A percentile compares a stretch with the other conserved stretches of the same genome.
phyloP scores from a whole-genome alignment of 75 land plant species.

The Chamaecyparis obtusa region DNA sequence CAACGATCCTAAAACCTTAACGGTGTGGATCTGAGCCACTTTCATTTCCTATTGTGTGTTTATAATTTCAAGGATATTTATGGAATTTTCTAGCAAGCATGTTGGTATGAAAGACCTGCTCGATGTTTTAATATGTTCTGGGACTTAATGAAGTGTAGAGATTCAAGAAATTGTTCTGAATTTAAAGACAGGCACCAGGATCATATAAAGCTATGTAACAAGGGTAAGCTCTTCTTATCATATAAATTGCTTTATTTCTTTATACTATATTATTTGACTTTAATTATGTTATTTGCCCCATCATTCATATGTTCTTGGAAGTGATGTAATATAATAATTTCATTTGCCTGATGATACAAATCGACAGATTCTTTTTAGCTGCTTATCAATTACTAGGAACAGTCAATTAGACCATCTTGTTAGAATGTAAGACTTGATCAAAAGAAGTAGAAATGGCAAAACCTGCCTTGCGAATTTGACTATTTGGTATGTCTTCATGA shows the following conservation, averaged over 20 bases:
- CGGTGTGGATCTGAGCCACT: background rate
- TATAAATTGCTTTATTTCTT: background rate
- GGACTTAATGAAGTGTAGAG: background rate
- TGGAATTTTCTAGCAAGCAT: background rate
- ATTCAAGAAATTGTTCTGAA: background rate
- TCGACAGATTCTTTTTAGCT: background rate
- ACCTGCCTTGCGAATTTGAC: conserved; percentile 90
- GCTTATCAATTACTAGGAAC: background rate
- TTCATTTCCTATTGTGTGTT: background rate
- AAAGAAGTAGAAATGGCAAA: background rate
- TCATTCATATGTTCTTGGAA: background rate
- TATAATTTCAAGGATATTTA: background rate
- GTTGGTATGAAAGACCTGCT: background rate
- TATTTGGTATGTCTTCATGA: conserved; percentile 86
- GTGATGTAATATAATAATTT: background rate
- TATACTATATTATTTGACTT: background rate
- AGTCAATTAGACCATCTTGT: background rate
- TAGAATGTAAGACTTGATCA: background rate
- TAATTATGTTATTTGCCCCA: background rate
- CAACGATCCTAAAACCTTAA: too few relatives aligned
- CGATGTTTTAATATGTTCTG: background rate
- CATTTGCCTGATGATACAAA: background rate
- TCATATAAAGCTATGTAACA: background rate
- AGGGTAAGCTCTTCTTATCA: background rate
- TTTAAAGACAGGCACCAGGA: background rate